Evolutionary conservation across 2,329 filamentous ascomycete species (phyloP).

Genomic region (Hirsutella thompsonii): DNA sequence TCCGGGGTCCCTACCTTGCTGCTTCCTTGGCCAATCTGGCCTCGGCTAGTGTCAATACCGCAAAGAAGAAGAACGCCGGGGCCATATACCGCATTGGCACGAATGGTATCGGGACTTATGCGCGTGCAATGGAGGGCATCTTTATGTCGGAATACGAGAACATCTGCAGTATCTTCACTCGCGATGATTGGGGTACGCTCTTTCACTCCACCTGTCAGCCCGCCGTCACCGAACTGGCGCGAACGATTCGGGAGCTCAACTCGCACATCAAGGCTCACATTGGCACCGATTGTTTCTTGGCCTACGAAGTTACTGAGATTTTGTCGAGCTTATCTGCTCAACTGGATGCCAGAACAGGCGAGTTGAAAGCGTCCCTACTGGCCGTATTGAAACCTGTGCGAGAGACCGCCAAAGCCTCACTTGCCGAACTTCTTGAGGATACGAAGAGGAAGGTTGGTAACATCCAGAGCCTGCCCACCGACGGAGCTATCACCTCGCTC

Average conservation of each 20-base stretch:
- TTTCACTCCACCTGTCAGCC: slow-evolving; percentile 69
- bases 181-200: slow-evolving; percentile 71
- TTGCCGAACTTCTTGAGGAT: slow-evolving; percentile 75
- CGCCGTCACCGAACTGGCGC: slow-evolving; percentile 68
- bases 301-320: slow-evolving; percentile 90
- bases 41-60: slow-evolving; percentile 70
- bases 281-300: slow-evolving; percentile 83
- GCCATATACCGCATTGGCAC: slow-evolving; percentile 79
- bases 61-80: slow-evolving; percentile 69
- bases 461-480: slow-evolving; percentile 57
- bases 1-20: slow-evolving; percentile 77
- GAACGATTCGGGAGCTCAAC: slow-evolving; percentile 81
- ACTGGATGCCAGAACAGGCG: slow-evolving; percentile 70
- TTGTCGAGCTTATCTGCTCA: slow-evolving; percentile 67
- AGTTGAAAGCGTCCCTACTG: slow-evolving; percentile 70
- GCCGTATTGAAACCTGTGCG: slow-evolving; percentile 81
- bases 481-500: slow-evolving; percentile 66
- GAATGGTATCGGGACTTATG: slow-evolving; percentile 85
- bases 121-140: slow-evolving; percentile 74
- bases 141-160: slow-evolving; percentile 85
- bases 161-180: slow-evolving; percentile 72
- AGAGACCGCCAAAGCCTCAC: slow-evolving; percentile 79
- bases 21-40: slow-evolving; percentile 75
- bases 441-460: slow-evolving; percentile 55
- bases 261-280: slow-evolving; percentile 77